phyloP scores from a whole-genome alignment of 2,329 filamentous ascomycete genomes.

The Phyllosticta capitalensis region DNA sequence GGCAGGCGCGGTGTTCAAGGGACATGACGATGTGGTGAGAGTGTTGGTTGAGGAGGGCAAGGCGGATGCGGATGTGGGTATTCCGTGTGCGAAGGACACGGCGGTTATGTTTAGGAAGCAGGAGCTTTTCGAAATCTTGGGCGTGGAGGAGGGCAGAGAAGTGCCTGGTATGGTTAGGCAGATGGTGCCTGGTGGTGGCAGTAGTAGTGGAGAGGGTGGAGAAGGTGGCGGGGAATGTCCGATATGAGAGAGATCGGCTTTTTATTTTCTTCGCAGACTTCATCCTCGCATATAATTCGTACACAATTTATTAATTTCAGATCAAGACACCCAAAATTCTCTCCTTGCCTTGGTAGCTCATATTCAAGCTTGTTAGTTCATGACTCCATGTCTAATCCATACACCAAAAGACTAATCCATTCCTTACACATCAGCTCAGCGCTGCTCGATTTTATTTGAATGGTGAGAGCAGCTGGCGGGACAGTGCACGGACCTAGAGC shows the following conservation, averaged over 20 bases:
- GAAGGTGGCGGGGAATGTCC: neutral
- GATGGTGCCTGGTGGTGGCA: neutral
- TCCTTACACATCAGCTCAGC: too few species aligned
- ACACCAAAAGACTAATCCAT: too few species aligned
- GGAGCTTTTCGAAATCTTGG: constrained; percentile 25
- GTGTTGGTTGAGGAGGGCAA: constrained; percentile 33
- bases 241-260: neutral
- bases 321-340: too few species aligned
- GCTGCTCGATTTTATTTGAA: too few species aligned
- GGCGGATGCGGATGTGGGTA: constrained; percentile 32
- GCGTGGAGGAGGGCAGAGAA: constrained; percentile 18
- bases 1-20: constrained; percentile 65
- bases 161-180: constrained; percentile 5
- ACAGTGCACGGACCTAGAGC: neutral
- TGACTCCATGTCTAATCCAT: too few species aligned
- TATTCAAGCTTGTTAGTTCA: too few species aligned
- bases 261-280: too few species aligned
- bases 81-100: constrained; percentile 38
- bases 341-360: too few species aligned
- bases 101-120: constrained; percentile 39
- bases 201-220: neutral
- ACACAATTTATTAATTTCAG: too few species aligned
- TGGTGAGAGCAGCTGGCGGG: neutral
- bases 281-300: too few species aligned
- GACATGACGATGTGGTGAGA: constrained; percentile 54